Evolutionary conservation across 306 rosid species (phyloP), one percentile per base, ranked within the genome.

Genomic region (Malus orientalis): DNA sequence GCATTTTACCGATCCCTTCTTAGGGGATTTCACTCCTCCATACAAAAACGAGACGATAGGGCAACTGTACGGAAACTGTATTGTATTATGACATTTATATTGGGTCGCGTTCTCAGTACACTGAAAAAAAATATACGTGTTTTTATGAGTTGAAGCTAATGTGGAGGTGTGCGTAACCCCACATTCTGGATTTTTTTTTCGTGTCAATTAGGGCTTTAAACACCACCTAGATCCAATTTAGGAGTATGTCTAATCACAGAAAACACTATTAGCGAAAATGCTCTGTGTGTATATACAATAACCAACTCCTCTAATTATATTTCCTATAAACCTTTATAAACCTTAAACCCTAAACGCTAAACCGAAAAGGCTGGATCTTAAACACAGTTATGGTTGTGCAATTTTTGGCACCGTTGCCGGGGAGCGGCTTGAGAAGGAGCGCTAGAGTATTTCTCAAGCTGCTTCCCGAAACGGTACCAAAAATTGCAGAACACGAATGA

Each of bases 121-220:
- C 2, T 36, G 42, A 38, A 38, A 38, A 36, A 36, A 7, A 38
- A 0, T 1, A 36, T 5, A 6, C 0, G 2, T 1, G 42, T 38
- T 38, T 38, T 51, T 2, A 64, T 32, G 1, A 8, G 1, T 4
- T 20, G 25, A 19, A 16, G 22, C 3, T 27, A 62, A 81, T 88
- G 61, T 90, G 72, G 86, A n/a, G 96, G 84, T n/a, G 87, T 80
- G 97, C 96, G 93, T 92, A 92, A 92, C 96, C 93, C 86, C 0
- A 59, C 71, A 59, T 82, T 67, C 77, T 30, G 80, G 81, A 25
- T 74, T 51, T 29, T 4, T 74, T 40, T 15, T 12, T 55, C 22
- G 36, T 16, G 67, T 60, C 68, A 57, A 75, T 53, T 27, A 63
- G 86, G 84, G 92, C 93, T 90, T 90, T 92, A 88, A 90, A 88